These are phyloP conservation scores for Cystobasidium sp. DNA, from an alignment of 1,284 basidiomycete species.

Conservation along the genomic window DNA sequence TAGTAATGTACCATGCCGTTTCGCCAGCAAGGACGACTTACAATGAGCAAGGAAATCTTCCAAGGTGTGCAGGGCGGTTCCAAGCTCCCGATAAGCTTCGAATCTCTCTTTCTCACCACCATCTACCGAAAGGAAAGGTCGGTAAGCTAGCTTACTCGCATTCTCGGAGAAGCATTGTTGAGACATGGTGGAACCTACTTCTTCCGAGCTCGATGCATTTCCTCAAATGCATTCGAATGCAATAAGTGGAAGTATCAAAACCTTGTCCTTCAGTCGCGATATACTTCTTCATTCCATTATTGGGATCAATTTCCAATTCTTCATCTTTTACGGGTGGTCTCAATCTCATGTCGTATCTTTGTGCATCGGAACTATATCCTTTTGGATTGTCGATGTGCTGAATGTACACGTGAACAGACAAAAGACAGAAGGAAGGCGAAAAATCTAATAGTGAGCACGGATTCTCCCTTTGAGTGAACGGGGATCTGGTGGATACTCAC, in stretches of 20 bases:
- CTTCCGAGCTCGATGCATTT: constrained; percentile 67
- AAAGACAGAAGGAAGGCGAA: constrained; percentile 64
- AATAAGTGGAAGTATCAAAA: constrained; percentile 87
- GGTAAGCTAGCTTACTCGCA: too few species aligned
- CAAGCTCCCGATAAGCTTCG: constrained; percentile 75
- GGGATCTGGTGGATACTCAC: constrained; percentile 65
- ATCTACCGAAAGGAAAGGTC: too few species aligned
- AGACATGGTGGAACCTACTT: too few species aligned
- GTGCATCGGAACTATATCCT: constrained; percentile 72
- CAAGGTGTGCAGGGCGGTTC: constrained; percentile 64
- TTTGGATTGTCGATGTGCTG: constrained; percentile 53
- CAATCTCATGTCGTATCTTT: constrained; percentile 74
- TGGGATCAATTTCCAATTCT: constrained; percentile 83
- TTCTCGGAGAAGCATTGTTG: too few species aligned
- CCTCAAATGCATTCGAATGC: constrained; percentile 77
- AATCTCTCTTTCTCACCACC: constrained; percentile 66
- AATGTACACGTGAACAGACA: constrained; percentile 49
- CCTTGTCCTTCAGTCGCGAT: constrained; percentile 74
- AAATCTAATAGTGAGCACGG: neutral
- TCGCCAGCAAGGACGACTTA: neutral
- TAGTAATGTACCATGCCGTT: neutral
- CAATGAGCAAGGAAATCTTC: constrained; percentile 87
- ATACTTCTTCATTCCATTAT: constrained; percentile 94
- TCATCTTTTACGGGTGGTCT: constrained; percentile 74
- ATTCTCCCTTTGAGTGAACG: constrained; percentile 48